A percentile compares a stretch with the other conserved stretches of the same genome.
These are phyloP conservation scores for Neurospora pannonica DNA, from an alignment of 495 filamentous ascomycete species.

Conservation along the genomic window DNA sequence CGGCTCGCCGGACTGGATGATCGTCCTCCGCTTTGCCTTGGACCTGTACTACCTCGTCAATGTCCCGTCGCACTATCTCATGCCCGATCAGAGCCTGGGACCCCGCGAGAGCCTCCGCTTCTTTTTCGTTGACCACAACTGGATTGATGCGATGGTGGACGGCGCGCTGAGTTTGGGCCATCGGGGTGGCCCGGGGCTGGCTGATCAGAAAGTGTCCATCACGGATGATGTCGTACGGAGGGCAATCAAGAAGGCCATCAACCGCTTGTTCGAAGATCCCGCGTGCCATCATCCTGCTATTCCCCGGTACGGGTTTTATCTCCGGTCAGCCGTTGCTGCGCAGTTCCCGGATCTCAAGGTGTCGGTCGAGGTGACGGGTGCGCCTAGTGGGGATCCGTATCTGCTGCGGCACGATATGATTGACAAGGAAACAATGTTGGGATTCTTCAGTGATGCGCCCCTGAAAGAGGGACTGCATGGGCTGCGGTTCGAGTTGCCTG, in stretches of 20 bases:
- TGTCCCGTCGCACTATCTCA: constrained; percentile 33
- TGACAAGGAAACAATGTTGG: constrained; percentile 17
- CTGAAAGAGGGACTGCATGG: not conserved
- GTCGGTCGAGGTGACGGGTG: not conserved
- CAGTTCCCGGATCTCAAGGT: constrained; percentile 23
- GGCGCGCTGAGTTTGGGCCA: constrained; percentile 38
- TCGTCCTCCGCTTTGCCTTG: constrained; percentile 27
- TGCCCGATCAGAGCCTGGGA: constrained; percentile 30
- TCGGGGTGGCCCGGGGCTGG: constrained; percentile 12
- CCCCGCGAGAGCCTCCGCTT: constrained; percentile 34
- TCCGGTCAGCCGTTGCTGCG: constrained; percentile 15
- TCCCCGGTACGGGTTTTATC: constrained; percentile 22
- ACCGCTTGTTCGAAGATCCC: constrained; percentile 12
- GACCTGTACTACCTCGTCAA: constrained; percentile 26
- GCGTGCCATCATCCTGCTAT: constrained; percentile 6
- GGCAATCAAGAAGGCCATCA: constrained; percentile 25
- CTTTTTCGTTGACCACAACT: constrained; percentile 38
- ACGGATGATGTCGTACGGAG: constrained; percentile 17
- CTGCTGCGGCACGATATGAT: constrained; percentile 15
- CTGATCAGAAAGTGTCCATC: not conserved
- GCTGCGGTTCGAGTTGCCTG: constrained; percentile 6
- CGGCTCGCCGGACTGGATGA: constrained; percentile 22
- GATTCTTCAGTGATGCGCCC: not conserved
- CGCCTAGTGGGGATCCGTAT: constrained; percentile 1
- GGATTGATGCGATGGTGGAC: constrained; percentile 38